Evolutionary conservation across 1,284 basidiomycete genomes (phyloP).

Genomic region (Uromyces viciae-fabae): DNA sequence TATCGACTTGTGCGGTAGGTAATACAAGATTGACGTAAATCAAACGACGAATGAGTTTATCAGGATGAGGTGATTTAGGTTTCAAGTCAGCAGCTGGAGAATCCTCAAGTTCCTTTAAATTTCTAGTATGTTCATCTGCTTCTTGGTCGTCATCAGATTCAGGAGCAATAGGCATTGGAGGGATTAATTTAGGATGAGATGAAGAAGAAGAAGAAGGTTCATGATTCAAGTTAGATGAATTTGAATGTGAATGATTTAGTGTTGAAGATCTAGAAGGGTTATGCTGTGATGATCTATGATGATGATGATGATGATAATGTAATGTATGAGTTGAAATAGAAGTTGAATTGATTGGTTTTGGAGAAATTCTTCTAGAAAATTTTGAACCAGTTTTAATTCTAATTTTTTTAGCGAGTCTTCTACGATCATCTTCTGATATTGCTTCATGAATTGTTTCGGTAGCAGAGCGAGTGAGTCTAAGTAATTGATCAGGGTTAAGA

Average conservation of each 20-base stretch:
- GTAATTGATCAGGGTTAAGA: slow-evolving; percentile 65
- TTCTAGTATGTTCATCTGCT: slow-evolving; percentile 42
- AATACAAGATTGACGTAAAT: slow-evolving; percentile 56
- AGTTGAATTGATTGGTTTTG: slow-evolving; percentile 55
- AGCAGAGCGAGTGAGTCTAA: slow-evolving; percentile 82
- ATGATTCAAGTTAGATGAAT: slow-evolving; percentile 3
- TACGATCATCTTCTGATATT: slow-evolving; percentile 69
- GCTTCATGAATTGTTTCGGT: slow-evolving; percentile 82
- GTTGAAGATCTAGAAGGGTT: slow-evolving; percentile 2
- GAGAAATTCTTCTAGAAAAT: slow-evolving; percentile 58
- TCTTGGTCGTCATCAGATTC: slow-evolving; percentile 33
- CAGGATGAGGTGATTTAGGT: background rate
- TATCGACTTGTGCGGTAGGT: slow-evolving; percentile 65
- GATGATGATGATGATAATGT: background rate
- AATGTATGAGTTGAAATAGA: background rate
- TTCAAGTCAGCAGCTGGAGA: slow-evolving; percentile 39
- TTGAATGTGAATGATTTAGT: background rate
- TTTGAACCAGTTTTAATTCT: slow-evolving; percentile 57
- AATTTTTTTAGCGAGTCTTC: slow-evolving; percentile 59
- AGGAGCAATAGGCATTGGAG: slow-evolving; percentile 42
- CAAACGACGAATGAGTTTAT: slow-evolving; percentile 47
- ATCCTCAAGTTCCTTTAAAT: slow-evolving; percentile 44
- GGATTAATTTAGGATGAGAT: slow-evolving; percentile 1
- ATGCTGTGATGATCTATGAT: background rate
- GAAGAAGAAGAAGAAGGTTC: background rate